Percentiles rank a stretch among this genome's conserved stretches.
Evolutionary conservation across 768 basidiomycete genomes (phyloP).

Genomic region (Boletus rubescentipes): DNA sequence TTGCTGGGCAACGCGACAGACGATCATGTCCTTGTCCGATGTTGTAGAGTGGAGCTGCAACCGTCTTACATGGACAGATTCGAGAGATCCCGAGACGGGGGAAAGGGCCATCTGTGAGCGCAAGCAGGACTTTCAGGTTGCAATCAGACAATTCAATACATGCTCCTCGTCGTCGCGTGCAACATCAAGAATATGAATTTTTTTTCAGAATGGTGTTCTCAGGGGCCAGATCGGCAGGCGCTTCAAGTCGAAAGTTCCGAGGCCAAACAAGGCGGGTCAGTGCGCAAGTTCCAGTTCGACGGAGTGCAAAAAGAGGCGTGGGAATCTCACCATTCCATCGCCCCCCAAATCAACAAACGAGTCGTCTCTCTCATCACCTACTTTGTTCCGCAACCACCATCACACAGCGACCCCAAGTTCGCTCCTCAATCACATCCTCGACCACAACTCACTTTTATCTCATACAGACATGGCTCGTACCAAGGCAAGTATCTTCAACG

Average conservation of each 20-base stretch:
- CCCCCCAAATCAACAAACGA: slow-evolving; percentile 24
- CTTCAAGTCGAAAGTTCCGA: slow-evolving; percentile 18
- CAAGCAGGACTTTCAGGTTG: too few relatives aligned
- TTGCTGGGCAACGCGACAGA: not conserved
- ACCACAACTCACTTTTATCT: slow-evolving; percentile 1
- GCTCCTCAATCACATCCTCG: slow-evolving; percentile 8
- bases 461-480: slow-evolving; percentile 73
- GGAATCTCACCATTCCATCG: slow-evolving; percentile 23
- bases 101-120: too few relatives aligned
- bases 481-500: slow-evolving; percentile 51
- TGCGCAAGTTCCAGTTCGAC: slow-evolving; percentile 26
- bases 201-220: too few relatives aligned
- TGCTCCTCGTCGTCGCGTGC: too few relatives aligned
- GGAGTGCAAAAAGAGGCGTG: slow-evolving; percentile 33
- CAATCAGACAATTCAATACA: not conserved
- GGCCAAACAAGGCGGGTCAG: slow-evolving; percentile 27
- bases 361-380: slow-evolving; percentile 11
- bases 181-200: too few relatives aligned
- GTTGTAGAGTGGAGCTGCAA: not conserved
- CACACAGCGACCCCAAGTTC: slow-evolving; percentile 15
- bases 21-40: not conserved
- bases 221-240: not conserved
- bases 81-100: not conserved
- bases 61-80: not conserved
- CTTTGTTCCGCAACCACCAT: slow-evolving; percentile 31